Conservation (phyloP, 371 early-diverging fungal genomes). For the Sporodiniella umbellata region DNA sequence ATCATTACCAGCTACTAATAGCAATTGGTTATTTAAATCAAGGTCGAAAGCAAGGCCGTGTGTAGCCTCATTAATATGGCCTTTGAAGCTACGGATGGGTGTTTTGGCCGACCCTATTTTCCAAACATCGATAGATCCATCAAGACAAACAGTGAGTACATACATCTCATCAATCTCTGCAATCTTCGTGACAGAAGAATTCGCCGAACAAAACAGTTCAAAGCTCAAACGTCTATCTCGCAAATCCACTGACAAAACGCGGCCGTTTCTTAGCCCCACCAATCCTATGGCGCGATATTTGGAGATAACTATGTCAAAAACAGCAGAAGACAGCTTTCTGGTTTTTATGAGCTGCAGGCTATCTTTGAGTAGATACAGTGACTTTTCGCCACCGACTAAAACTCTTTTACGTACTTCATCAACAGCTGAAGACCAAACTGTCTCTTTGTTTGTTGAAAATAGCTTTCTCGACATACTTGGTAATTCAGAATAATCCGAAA, state of each 20-base stretch:
- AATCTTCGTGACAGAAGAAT: conserved; percentile 1
- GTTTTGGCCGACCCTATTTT: conserved; percentile 14
- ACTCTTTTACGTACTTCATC: conserved; percentile 4
- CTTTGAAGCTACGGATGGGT: conserved; percentile 16
- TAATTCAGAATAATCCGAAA: neutral
- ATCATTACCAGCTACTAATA: conserved; percentile 21
- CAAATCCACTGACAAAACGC: conserved; percentile 6
- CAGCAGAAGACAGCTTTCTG: conserved; percentile 9
- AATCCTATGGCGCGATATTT: conserved; percentile 6
- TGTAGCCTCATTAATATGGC: conserved; percentile 18
- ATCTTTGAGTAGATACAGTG: conserved; percentile 12
- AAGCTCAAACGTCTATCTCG: neutral
- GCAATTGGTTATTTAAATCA: conserved; percentile 9
- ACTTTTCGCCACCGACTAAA: conserved; percentile 21
- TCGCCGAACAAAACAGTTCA: neutral
- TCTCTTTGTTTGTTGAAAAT: conserved; percentile 4
- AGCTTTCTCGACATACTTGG: neutral
- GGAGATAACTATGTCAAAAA: conserved; percentile 11
- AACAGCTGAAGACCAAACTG: conserved; percentile 18
- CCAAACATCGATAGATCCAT: conserved; percentile 25
- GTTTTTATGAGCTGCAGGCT: neutral
- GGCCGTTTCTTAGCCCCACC: conserved; percentile 26
- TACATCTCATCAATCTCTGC: neutral
- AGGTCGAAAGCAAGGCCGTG: conserved; percentile 22
- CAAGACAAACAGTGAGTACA: conserved; percentile 14